These are phyloP conservation scores for Penicillium angulare DNA, from an alignment of 495 filamentous ascomycete genomes.

Conservation along the genomic window DNA sequence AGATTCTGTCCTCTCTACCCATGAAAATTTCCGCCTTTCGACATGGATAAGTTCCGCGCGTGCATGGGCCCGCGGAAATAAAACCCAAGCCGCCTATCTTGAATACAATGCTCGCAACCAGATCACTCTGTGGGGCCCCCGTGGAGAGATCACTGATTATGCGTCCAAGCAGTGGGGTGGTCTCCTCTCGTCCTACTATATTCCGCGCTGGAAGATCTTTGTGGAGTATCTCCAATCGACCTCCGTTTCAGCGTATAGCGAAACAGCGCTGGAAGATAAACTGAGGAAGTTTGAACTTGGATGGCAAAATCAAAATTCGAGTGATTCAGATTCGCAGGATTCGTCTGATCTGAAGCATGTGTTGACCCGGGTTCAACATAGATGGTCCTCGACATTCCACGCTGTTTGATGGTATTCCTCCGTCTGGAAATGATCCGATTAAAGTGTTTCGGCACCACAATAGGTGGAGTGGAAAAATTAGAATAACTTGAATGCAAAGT, in stretches of 20 bases:
- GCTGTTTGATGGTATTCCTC: too few relatives aligned
- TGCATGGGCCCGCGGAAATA: slow-evolving; percentile 27
- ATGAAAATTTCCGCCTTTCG: slow-evolving; percentile 42
- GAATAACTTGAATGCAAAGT: too few relatives aligned
- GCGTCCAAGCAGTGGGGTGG: slow-evolving; percentile 51
- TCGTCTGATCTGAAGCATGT: slow-evolving; percentile 17
- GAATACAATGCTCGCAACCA: slow-evolving; percentile 55
- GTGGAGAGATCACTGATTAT: slow-evolving; percentile 50
- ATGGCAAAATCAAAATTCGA: slow-evolving; percentile 38
- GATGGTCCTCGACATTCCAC: slow-evolving; percentile 27
- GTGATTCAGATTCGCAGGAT: slow-evolving; percentile 7
- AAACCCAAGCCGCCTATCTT: slow-evolving; percentile 32
- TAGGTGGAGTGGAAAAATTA: too few relatives aligned
- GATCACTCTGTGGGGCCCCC: slow-evolving; percentile 54
- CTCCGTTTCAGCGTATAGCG: slow-evolving; percentile 27
- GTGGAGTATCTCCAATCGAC: slow-evolving; percentile 41
- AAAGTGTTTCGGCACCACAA: background rate
- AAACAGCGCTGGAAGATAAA: slow-evolving; percentile 22
- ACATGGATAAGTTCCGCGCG: slow-evolving; percentile 43
- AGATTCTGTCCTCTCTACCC: slow-evolving; percentile 45
- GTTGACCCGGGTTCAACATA: slow-evolving; percentile 10
- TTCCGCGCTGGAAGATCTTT: slow-evolving; percentile 49
- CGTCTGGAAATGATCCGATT: background rate
- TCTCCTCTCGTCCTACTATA: slow-evolving; percentile 47
- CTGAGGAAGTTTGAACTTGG: slow-evolving; percentile 36